Evolutionary conservation across 768 basidiomycete genomes (phyloP).

Genomic region (Russula sp.): DNA sequence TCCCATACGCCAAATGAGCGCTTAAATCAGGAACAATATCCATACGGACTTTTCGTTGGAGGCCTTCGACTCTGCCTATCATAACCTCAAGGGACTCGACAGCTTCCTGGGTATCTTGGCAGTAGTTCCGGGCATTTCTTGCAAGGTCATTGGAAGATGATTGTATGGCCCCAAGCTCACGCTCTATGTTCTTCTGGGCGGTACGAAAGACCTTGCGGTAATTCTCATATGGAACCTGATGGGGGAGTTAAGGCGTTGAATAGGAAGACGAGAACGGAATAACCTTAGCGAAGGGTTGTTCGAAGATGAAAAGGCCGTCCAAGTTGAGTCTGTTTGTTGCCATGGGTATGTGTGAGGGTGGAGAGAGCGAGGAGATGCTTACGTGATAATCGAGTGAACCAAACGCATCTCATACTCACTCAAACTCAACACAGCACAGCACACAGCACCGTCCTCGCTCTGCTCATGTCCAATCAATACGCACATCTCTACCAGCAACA

Average conservation of each 20-base stretch:
- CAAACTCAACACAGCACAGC: too few relatives aligned
- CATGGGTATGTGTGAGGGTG: slow-evolving; percentile 21
- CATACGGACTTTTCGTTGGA: slow-evolving; percentile 77
- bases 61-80: slow-evolving; percentile 65
- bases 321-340: slow-evolving; percentile 47
- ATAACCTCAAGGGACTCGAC: slow-evolving; percentile 62
- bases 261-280: slow-evolving; percentile 22
- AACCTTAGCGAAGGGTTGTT: slow-evolving; percentile 77
- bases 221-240: slow-evolving; percentile 82
- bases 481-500: slow-evolving; percentile 15
- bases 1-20: background rate
- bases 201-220: slow-evolving; percentile 83
- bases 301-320: slow-evolving; percentile 73
- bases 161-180: slow-evolving; percentile 60
- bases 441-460: background rate
- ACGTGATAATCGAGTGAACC: background rate
- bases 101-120: slow-evolving; percentile 42
- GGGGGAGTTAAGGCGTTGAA: background rate
- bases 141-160: slow-evolving; percentile 52
- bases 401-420: too few relatives aligned
- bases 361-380: background rate
- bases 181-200: slow-evolving; percentile 74
- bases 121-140: slow-evolving; percentile 35
- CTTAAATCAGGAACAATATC: background rate
- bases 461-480: slow-evolving; percentile 18